Percentiles rank a stretch among this genome's conserved stretches.
These are phyloP conservation scores for Cladorrhinum sp. DNA, from an alignment of 2,329 filamentous ascomycete genomes.

Conservation along the genomic window DNA sequence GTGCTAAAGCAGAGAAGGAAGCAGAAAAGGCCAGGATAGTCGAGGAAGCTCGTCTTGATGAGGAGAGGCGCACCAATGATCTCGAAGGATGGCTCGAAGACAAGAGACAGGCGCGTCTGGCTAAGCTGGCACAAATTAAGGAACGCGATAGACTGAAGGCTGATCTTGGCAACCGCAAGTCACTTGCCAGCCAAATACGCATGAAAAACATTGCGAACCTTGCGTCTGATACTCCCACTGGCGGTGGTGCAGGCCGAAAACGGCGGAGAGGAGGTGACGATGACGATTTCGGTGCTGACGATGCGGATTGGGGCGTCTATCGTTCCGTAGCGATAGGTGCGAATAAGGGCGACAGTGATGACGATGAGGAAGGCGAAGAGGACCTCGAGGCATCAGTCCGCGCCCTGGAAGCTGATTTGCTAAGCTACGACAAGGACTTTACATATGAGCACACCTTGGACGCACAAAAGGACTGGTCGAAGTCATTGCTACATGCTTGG, in stretches of 20 bases:
- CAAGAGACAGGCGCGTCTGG: conserved; percentile 68
- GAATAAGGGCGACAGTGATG: conserved; percentile 67
- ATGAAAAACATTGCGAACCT: conserved; percentile 99
- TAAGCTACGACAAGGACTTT: conserved; percentile 83
- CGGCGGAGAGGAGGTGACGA: conserved; percentile 84
- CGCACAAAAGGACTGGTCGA: conserved; percentile 93
- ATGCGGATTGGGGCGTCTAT: conserved; percentile 98
- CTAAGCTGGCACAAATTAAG: conserved; percentile 78
- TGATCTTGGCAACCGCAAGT: conserved; percentile 94
- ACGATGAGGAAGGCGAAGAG: conserved; percentile 90
- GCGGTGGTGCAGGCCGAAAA: conserved; percentile 56
- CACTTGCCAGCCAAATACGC: conserved; percentile 88
- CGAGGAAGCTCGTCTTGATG: conserved; percentile 80
- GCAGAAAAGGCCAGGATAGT: conserved; percentile 80
- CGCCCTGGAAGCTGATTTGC: conserved; percentile 75
- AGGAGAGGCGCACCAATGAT: conserved; percentile 78
- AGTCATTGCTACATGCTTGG: conserved; percentile 86
- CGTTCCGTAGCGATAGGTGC: conserved; percentile 84
- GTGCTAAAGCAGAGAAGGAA: conserved; percentile 96
- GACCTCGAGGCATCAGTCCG: conserved; percentile 74
- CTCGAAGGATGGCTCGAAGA: conserved; percentile 85
- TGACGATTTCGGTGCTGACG: conserved; percentile 93
- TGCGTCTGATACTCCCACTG: conserved; percentile 76
- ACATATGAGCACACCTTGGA: conserved; percentile 89
- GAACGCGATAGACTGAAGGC: conserved; percentile 90